A percentile compares a stretch with the other conserved stretches of the same genome.
phyloP scores from a whole-genome alignment of 768 basidiomycete species.

The Leccinum ochraceum region DNA sequence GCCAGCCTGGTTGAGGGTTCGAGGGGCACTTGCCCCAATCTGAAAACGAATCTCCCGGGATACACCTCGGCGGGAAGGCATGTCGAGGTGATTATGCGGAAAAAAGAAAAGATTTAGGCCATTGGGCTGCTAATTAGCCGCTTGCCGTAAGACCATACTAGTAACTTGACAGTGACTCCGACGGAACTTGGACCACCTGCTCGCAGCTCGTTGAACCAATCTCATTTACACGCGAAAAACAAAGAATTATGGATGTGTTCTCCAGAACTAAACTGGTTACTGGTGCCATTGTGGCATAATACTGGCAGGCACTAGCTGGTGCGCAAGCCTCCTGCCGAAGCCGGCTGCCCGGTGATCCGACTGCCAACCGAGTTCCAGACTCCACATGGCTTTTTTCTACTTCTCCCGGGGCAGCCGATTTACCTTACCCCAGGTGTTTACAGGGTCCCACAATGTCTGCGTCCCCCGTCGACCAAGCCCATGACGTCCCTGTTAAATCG shows the following conservation, averaged over 20 bases:
- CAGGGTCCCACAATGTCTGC: conserved; percentile 8
- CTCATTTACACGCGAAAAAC: not conserved
- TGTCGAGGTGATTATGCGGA: no score
- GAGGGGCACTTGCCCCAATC: no score
- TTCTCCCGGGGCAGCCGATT: not conserved
- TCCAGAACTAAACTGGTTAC: no score
- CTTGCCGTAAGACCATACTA: not conserved
- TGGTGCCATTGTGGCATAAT: no score
- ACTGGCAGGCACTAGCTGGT: not conserved
- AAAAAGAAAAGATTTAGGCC: no score
- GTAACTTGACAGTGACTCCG: no score
- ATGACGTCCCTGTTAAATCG: not conserved
- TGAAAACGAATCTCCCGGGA: no score
- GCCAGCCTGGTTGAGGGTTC: no score
- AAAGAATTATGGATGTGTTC: not conserved
- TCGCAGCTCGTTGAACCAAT: not conserved
- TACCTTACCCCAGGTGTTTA: not conserved
- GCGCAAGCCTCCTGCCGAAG: not conserved
- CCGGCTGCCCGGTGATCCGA: not conserved
- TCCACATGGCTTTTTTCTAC: not conserved
- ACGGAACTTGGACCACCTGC: no score
- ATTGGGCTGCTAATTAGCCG: not conserved
- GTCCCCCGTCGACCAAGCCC: not conserved
- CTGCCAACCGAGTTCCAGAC: not conserved
- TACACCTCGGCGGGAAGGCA: no score